Evolutionary conservation across 2,329 filamentous ascomycete species (phyloP), one percentile per base, ranked within the genome.

Genomic region (Sarocladiaceae sp.): DNA sequence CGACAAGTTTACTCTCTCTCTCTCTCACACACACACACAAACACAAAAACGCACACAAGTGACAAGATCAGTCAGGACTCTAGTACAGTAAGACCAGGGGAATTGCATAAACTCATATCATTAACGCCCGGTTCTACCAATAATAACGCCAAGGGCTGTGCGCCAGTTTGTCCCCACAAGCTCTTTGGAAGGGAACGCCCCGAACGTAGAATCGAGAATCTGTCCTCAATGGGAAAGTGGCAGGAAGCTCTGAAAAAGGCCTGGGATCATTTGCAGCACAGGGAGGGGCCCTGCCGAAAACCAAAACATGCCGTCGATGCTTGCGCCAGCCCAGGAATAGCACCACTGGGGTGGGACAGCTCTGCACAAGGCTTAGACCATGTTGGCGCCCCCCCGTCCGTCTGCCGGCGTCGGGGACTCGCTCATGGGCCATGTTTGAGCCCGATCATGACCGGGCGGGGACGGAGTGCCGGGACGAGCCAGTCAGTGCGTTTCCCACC

Each of bases 241-340:
- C 3, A n/a, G 19, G n/a, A n/a, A n/a, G n/a, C n/a, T n/a, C n/a
- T n/a, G n/a, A n/a, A n/a, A n/a, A n/a, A n/a, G n/a, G n/a, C n/a
- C n/a, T 19, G 34, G 19, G 33, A 12, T 11, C 29, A 24, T 10
- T 26, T 12, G 12, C n/a, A 27, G 12, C 23, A 39, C 12, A 39
- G 20, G 19, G n/a, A 10, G 19, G 34, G 7, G 9, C 19, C n/a
- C 12, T 9, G 9, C 31, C n/a, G 9, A 20, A 19, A 35, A 35
- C 19, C 33, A 35, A 19, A 19, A 9, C 19, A 24, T 18, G 23
- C 23, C 23, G 7, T 29, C 5, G 20, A 18, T 41, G 23, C 18
- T 41, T 41, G 37, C 37, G 37, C 37, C 37, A 41, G 20, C 37
- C 37, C 37, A 41, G 37, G 37, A 41, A 41, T 41, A 41, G 37